These are phyloP conservation scores for Deinandra increscens DNA, from an alignment of 129 eudicot genomes.

Conservation along the genomic window DNA sequence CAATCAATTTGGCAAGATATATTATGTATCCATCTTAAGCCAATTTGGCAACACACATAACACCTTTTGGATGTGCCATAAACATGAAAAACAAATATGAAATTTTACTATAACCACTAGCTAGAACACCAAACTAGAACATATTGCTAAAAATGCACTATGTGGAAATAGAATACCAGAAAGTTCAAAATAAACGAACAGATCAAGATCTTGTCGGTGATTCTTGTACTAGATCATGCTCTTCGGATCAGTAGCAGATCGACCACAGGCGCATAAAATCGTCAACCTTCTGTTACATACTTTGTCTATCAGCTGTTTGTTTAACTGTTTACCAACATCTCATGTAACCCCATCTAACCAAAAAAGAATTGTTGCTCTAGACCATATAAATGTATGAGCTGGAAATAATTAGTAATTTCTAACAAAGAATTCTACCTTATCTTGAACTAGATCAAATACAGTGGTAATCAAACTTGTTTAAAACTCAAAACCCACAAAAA, in stretches of 20 bases:
- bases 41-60: no score
- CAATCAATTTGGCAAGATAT: no score
- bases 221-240: constrained; percentile 10
- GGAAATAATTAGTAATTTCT: background rate
- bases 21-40: no score
- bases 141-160: no score
- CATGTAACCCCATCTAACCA: background rate
- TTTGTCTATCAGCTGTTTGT: background rate
- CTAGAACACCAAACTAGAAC: no score
- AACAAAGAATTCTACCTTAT: constrained; percentile 38
- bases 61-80: no score
- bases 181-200: no score
- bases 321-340: constrained; percentile 3
- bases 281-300: background rate
- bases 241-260: background rate
- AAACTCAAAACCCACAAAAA: constrained; percentile 23
- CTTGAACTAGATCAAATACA: constrained; percentile 37
- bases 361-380: no score
- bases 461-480: constrained; percentile 26
- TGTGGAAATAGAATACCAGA: no score
- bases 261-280: background rate
- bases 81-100: no score
- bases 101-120: no score
- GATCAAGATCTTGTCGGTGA: constrained; percentile 22
- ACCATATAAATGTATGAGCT: no score